Evolutionary conservation across 768 basidiomycete species (phyloP).

Genomic region (Pleurotus djamor): DNA sequence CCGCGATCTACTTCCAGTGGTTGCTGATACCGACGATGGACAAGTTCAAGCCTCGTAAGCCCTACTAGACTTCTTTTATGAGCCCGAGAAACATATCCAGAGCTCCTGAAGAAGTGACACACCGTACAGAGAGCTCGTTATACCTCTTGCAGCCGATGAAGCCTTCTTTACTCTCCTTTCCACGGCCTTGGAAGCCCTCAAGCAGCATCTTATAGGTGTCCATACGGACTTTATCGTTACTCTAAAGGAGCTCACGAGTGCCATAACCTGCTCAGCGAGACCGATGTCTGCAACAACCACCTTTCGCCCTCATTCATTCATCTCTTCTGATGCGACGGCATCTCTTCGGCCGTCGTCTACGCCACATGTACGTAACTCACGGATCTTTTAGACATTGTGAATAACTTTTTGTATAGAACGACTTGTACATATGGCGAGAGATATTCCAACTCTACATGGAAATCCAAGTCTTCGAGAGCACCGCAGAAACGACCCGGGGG

Average conservation of each 20-base stretch:
- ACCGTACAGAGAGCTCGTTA: constrained; percentile 52
- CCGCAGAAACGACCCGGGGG: constrained; percentile 61
- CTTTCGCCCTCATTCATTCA: constrained; percentile 44
- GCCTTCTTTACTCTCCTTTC: constrained; percentile 79
- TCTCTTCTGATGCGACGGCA: constrained; percentile 33
- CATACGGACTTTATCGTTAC: constrained; percentile 46
- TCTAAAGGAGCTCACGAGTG: constrained; percentile 30
- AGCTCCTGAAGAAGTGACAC: neutral
- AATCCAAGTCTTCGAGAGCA: constrained; percentile 79
- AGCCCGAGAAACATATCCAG: too few species aligned
- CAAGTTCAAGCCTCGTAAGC: too few species aligned
- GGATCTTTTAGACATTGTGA: neutral
- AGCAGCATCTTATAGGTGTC: constrained; percentile 46
- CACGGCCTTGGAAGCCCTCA: constrained; percentile 51
- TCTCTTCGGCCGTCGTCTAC: constrained; percentile 19
- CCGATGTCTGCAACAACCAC: constrained; percentile 38
- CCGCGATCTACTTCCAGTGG: neutral
- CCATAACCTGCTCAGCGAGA: constrained; percentile 37
- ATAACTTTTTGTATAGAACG: constrained; percentile 34
- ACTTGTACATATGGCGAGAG: constrained; percentile 87
- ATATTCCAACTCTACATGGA: constrained; percentile 89
- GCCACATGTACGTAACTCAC: constrained; percentile 13
- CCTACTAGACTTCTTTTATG: too few species aligned
- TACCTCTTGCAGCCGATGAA: constrained; percentile 78
- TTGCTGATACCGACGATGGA: neutral